Base-by-base conservation (phyloP, 306 rosid species). In the Astragalus membranaceus region DNA sequence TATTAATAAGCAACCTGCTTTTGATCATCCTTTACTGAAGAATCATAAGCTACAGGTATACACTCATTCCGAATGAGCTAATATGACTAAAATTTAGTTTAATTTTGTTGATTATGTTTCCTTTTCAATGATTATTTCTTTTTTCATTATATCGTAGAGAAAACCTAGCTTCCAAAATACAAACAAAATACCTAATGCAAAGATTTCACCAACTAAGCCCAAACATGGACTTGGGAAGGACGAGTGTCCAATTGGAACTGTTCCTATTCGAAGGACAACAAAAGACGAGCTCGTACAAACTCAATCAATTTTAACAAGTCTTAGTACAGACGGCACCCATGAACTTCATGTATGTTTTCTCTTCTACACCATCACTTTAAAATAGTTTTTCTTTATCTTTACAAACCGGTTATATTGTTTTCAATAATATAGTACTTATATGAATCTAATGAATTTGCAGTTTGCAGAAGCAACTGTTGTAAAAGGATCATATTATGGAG, bases 41-140 rank as follows among this genome's bases (percentile, higher is more conserved):
- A 15, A 73, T 5, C 78, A 73, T 2, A 73, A 51, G 33, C 41
- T 62, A 3, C 54, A 51, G 64, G 78, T 62, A 26, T 0, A 20
- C 0, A 10, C 3, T 4, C 9, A 7, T 4, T 20, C 1, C 0
- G 35, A 56, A 52, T 1, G 20, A 0, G 0, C 0, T 44, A 2
- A 47, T 33, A 11, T 3, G 4, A 2, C 8, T 55, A 36, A 69
- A 10, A 20, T n/a, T 2, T 4, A 15, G 1, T 26, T 1, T 54
- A 23, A 0, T n/a, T 4, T 39, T 6, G 5, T 13, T 30, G 1
- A 4, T 5, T 64, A 44, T 29, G 23, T 67, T 36, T 5, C n/a
- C 0, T 9, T 33, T 15, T 66, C 1, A 47, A 66, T n/a, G 3
- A 48, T 32, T 0, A 9, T 10, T 23, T 46, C 57, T 47, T 1